phyloP scores from a whole-genome alignment of 2,329 filamentous ascomycete species.

The Rasamsonia emersonii region DNA sequence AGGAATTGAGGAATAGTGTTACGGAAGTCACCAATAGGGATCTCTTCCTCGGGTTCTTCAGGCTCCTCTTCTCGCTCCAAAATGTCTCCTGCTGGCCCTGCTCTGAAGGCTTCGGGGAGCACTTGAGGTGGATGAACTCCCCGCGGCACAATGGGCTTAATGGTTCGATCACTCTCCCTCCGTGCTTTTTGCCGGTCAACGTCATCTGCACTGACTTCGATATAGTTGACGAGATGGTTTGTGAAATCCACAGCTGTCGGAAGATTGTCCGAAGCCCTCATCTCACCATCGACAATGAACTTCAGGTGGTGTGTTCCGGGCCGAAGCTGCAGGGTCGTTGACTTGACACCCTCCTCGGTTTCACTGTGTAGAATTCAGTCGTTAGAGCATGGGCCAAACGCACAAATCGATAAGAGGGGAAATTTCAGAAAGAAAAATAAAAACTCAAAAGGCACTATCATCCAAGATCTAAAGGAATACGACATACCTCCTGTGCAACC shows the following conservation, averaged over 20 bases:
- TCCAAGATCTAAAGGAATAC: conserved; percentile 2
- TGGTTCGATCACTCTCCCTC: conserved; percentile 26
- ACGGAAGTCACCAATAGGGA: conserved; percentile 55
- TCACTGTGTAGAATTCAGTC: conserved; percentile 23
- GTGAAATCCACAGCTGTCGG: conserved; percentile 96
- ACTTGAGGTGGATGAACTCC: conserved; percentile 38
- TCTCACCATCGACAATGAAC: conserved; percentile 89
- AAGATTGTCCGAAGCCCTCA: conserved; percentile 77
- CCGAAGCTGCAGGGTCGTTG: conserved; percentile 70
- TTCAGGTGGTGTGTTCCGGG: conserved; percentile 95
- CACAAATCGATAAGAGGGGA: not conserved
- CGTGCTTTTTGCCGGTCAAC: conserved; percentile 28
- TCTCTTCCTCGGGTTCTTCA: conserved; percentile 45
- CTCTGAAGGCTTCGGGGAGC: conserved; percentile 26
- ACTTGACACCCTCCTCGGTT: conserved; percentile 52
- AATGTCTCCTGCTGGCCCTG: conserved; percentile 22
- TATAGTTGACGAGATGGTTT: conserved; percentile 96
- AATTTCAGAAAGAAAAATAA: conserved; percentile 8
- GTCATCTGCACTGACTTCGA: conserved; percentile 80
- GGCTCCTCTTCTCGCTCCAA: conserved; percentile 36
- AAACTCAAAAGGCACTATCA: conserved; percentile 8
- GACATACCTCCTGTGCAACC: conserved; percentile 74
- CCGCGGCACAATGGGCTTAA: conserved; percentile 25
- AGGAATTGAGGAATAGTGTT: conserved; percentile 75
- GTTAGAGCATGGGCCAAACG: not conserved